A percentile compares a stretch with the other conserved stretches of the same genome.
These are phyloP conservation scores for Blastobotrys ciferrii DNA, from an alignment of 1,139 yeast genomes.

Conservation along the genomic window DNA sequence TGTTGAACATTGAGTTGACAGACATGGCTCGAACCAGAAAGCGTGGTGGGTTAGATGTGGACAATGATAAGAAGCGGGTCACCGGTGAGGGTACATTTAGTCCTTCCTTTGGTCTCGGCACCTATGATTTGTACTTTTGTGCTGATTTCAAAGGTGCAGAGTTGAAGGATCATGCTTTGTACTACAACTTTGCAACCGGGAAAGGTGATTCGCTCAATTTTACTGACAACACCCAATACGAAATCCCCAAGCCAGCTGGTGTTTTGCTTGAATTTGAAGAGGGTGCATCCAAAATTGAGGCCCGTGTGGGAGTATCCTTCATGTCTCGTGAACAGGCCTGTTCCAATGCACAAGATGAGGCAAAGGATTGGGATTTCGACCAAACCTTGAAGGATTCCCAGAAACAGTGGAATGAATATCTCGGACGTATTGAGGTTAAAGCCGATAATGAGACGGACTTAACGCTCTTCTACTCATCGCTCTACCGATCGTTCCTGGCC, in stretches of 20 bases:
- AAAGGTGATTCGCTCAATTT: constrained; percentile 10
- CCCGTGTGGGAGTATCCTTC: constrained; percentile 42
- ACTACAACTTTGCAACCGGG: constrained; percentile 7
- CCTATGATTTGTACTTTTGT: constrained; percentile 16
- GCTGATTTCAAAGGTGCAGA: constrained; percentile 15
- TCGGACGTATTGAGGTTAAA: constrained; percentile 7
- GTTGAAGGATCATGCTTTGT: constrained; percentile 10
- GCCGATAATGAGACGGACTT: constrained; percentile 27
- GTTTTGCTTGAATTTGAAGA: constrained; percentile 12
- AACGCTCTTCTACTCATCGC: constrained; percentile 35
- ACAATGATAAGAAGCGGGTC: constrained; percentile 8
- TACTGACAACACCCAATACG: constrained; percentile 10
- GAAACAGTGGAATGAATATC: constrained; percentile 34
- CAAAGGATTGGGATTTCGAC: constrained; percentile 30
- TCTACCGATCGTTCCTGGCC: constrained; percentile 40
- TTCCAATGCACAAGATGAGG: constrained; percentile 31
- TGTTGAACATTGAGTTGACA: constrained; percentile 11
- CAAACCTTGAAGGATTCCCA: constrained; percentile 30
- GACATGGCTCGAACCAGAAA: constrained; percentile 11
- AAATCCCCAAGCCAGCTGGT: constrained; percentile 12
- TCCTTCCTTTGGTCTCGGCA: constrained; percentile 16
- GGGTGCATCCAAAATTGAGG: constrained; percentile 18
- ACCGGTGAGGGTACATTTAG: constrained; percentile 12
- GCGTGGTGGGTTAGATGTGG: constrained; percentile 10
- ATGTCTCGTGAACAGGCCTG: constrained; percentile 38